These are phyloP conservation scores for Ulmus americana DNA, from an alignment of 331 rosid genomes.

Conservation along the genomic window DNA sequence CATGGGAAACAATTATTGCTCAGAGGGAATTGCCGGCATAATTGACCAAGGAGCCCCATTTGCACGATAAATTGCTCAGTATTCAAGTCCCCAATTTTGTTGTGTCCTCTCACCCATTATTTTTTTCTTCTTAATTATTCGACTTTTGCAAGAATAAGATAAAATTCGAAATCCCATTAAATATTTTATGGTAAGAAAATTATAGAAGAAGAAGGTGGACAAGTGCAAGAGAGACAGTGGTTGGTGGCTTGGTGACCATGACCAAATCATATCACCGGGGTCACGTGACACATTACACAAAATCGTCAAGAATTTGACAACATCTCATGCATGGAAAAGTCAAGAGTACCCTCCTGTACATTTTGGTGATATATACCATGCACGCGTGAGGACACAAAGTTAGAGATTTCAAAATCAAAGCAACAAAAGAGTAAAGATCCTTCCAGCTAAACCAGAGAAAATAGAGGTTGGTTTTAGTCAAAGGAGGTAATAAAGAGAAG, in stretches of 20 bases:
- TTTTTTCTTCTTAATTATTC: too few relatives aligned
- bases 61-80: too few relatives aligned
- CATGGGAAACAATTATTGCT: not conserved
- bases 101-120: not conserved
- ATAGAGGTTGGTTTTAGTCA: not conserved
- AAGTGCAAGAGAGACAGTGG: not conserved
- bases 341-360: not conserved
- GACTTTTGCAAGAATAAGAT: too few relatives aligned
- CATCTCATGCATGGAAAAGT: conserved; percentile 1
- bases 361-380: not conserved
- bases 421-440: not conserved
- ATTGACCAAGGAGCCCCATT: not conserved
- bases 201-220: too few relatives aligned
- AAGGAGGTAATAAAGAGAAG: not conserved
- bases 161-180: too few relatives aligned
- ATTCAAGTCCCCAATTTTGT: not conserved
- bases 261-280: not conserved
- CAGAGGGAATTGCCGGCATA: not conserved
- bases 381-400: not conserved
- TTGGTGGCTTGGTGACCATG: not conserved
- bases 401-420: not conserved
- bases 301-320: not conserved
- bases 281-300: not conserved
- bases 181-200: too few relatives aligned
- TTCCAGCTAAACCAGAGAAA: not conserved